Evolutionary conservation across 768 basidiomycete species (phyloP), one percentile per base, ranked within the genome.

Genomic region (Rhizopogon sp.): DNA sequence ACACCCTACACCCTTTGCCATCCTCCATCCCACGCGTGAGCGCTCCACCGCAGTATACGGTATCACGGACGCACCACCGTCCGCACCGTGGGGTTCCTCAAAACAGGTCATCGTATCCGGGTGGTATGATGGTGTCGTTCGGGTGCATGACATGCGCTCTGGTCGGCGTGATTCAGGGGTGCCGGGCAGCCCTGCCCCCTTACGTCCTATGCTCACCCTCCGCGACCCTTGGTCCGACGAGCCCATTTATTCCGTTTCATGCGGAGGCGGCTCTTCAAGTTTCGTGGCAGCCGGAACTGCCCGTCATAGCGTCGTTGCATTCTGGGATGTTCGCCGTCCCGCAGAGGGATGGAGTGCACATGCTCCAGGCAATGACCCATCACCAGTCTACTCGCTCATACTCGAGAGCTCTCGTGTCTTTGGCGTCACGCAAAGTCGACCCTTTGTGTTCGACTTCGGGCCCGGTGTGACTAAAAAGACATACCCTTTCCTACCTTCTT

Each of bases 401-500:
- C 71, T 91, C 20, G 91, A 93, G 67, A 85, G 88, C 58, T 86
- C 88, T 14, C 82, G 91, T 40, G 69, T 91, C 43, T 93, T 87
- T 59, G 91, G 89, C 10, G 88, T 76, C 3, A 91, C 88, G 8
- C 83, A 92, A 64, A 84, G 82, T 58, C 72, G 90, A 43, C 80
- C 87, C 6, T 92, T 90, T 64, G 83, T 90, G 11, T 82, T 84
- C 51, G 90, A 93, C 67, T 92, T 93, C 61, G 88, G 88, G 7
- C 81, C 83, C 7, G 82, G 79, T 9, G 79, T 85, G 13, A 75
- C 70, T 2, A 65, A 68, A 33, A 73, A 76, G 45, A 87, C 87
- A 8, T 89, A 87, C 58, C 78, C 80, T 43, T 56, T 58, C n/a
- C 44, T 75, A 33, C 6, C 58, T 40, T 28, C 63, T 54, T 31